phyloP scores from a whole-genome alignment of 768 basidiomycete genomes.

The Mycena amicta region DNA sequence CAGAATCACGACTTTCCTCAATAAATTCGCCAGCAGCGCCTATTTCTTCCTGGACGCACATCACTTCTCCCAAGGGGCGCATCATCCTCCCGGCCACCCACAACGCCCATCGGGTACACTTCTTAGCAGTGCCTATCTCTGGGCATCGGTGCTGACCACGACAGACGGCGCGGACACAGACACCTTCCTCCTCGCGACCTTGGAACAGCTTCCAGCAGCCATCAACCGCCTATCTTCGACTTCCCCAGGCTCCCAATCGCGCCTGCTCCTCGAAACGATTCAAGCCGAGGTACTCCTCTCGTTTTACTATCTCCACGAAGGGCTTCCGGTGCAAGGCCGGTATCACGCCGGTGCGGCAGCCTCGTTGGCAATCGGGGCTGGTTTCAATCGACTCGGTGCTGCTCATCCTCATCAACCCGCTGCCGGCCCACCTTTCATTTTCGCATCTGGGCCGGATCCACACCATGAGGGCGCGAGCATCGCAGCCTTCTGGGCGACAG shows the following conservation, averaged over 20 bases:
- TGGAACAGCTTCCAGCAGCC: background rate
- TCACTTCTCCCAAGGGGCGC: background rate
- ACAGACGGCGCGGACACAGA: background rate
- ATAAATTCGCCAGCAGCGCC: background rate
- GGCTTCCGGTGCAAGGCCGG: slow-evolving; percentile 4
- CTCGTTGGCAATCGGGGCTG: slow-evolving; percentile 1
- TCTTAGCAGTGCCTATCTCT: slow-evolving; percentile 5
- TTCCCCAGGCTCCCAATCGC: background rate
- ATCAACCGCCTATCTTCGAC: background rate
- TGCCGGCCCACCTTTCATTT: background rate
- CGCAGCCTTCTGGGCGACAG: background rate
- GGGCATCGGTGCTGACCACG: slow-evolving; percentile 3
- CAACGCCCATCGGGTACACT: slow-evolving; percentile 6
- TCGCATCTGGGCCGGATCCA: background rate
- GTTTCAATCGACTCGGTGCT: background rate
- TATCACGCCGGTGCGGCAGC: slow-evolving; percentile 3
- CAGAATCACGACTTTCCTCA: slow-evolving; percentile 7
- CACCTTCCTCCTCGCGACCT: background rate
- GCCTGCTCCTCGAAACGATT: slow-evolving; percentile 1
- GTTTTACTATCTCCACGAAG: slow-evolving; percentile 2
- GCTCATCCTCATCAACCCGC: background rate
- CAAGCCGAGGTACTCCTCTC: slow-evolving; percentile 8
- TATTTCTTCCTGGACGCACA: slow-evolving; percentile 10
- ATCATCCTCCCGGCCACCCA: background rate
- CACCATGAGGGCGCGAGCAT: background rate